Base-by-base conservation (phyloP, 1,284 basidiomycete species). In the Malassezia obtusa region DNA sequence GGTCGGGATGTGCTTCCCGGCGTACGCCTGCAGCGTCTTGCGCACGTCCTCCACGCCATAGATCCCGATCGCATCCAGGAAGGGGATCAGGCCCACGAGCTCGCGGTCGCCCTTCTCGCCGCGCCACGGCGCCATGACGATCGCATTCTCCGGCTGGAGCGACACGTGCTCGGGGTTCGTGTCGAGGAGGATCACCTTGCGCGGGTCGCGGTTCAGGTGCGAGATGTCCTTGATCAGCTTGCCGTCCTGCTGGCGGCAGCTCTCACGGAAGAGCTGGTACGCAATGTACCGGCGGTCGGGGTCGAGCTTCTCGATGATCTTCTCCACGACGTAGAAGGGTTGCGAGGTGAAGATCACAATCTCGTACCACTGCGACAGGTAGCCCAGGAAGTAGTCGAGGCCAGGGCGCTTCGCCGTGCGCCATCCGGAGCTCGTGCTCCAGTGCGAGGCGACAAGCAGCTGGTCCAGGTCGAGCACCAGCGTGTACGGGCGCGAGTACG, bases 321-420 rank as follows among this genome's bases (percentile, higher is more conserved):
- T 87, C 26, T 80, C 77, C 1, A 87, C 92, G 51, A 88, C 91
- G 75, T 92, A 96, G 64, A 82, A 80, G 49, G 88, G 83, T 77
- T 95, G 89, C 9, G 84, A 81, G 12, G 91, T 95, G 78, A 96
- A 99, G 50, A 98, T 79, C 21, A 98, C 91, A 58, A 98, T 84
- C 78, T 98, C 92, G 76, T 89, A 98, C 77, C 95, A 96, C 70
- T 95, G 91, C 0, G 89, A 89, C 38, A 98, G 80, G 75, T 98
- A 96, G 30, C 83, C 90, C 45, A 98, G 79, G 81, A 96, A 98
- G 76, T 96, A 95, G 74, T 98, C 94, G 9, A 92, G 85, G 3
- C 94, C 94, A 1, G 92, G 92, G 47, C 94, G 83, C 59, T 78
- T 78, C 2, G 77, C 77, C 3, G 76, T 78, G 12, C 76, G 64